Percentiles rank a stretch among this genome's conserved stretches.
Evolutionary conservation across 441 rosid species (phyloP).

Genomic region (Erysimum pusillum): DNA sequence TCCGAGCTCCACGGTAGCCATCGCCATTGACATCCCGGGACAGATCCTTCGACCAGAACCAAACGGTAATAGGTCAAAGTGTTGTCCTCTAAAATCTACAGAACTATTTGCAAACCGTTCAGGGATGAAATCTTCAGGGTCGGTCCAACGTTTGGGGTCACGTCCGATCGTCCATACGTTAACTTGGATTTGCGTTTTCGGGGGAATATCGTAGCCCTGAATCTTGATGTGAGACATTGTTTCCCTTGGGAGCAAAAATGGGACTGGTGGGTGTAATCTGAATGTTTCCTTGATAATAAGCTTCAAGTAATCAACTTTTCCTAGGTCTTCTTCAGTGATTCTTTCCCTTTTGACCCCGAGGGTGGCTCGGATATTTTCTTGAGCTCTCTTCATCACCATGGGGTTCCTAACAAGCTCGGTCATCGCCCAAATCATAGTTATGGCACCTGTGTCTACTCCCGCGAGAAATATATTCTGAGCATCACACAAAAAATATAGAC

Average conservation of each 20-base stretch:
- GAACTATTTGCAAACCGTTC: background rate
- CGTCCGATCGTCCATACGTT: slow-evolving; percentile 44
- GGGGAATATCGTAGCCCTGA: slow-evolving; percentile 35
- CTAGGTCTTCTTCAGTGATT: slow-evolving; percentile 52
- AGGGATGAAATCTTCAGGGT: slow-evolving; percentile 39
- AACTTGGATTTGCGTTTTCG: slow-evolving; percentile 32
- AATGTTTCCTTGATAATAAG: slow-evolving; percentile 57
- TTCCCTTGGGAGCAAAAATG: slow-evolving; percentile 52
- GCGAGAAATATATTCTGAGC: slow-evolving; percentile 57
- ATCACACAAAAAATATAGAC: background rate
- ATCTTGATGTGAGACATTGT: slow-evolving; percentile 48
- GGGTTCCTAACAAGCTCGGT: slow-evolving; percentile 52
- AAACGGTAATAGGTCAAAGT: slow-evolving; percentile 6
- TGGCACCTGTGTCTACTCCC: slow-evolving; percentile 56
- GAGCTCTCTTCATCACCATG: slow-evolving; percentile 52
- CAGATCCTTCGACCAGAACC: slow-evolving; percentile 18
- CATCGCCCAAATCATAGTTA: slow-evolving; percentile 55
- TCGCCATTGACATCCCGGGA: slow-evolving; percentile 9
- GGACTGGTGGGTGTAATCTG: slow-evolving; percentile 58
- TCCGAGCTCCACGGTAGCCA: slow-evolving; percentile 13
- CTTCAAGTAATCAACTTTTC: slow-evolving; percentile 44
- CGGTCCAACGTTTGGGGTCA: slow-evolving; percentile 40
- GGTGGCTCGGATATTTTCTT: slow-evolving; percentile 49
- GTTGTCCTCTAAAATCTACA: background rate
- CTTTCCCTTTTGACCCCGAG: slow-evolving; percentile 49